Percentiles rank a stretch among this genome's conserved stretches.
Evolutionary conservation across 2,329 filamentous ascomycete species (phyloP).

Genomic region (Colletotrichum chlorophyti): DNA sequence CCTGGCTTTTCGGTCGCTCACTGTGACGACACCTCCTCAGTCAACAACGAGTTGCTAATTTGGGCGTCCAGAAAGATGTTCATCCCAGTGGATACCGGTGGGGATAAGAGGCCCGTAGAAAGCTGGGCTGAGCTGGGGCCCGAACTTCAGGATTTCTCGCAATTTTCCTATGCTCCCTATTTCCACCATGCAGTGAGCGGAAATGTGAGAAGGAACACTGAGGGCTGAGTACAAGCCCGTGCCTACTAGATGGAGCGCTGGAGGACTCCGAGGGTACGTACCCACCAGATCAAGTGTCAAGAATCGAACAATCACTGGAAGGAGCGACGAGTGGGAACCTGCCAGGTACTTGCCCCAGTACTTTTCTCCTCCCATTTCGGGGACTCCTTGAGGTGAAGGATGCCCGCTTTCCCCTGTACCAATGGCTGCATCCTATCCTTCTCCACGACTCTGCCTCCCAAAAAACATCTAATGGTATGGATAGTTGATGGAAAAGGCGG

Average conservation of each 20-base stretch:
- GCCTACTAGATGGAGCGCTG: too few species aligned
- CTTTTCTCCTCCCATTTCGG: conserved; percentile 23
- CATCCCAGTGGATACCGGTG: conserved; percentile 6
- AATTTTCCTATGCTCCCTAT: too few species aligned
- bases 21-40: conserved; percentile 24
- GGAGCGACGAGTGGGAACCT: conserved; percentile 1
- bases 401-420: not conserved
- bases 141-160: not conserved
- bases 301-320: not conserved
- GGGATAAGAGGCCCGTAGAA: not conserved
- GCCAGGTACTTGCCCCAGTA: conserved; percentile 9
- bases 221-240: too few species aligned
- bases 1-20: conserved; percentile 18
- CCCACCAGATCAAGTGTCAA: too few species aligned
- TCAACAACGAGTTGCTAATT: conserved; percentile 16
- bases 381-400: conserved; percentile 7
- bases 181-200: too few species aligned
- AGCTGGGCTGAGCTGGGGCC: conserved; percentile 3
- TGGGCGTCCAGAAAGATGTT: conserved; percentile 13
- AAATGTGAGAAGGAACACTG: too few species aligned
- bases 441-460: not conserved
- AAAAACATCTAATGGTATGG: conserved; percentile 5
- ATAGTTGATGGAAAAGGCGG: conserved; percentile 18
- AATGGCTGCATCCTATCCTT: conserved; percentile 1
- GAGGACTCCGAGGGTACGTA: too few species aligned